phyloP scores from a whole-genome alignment of 164 flowering plant genomes.

The Euptelea pleiosperma region DNA sequence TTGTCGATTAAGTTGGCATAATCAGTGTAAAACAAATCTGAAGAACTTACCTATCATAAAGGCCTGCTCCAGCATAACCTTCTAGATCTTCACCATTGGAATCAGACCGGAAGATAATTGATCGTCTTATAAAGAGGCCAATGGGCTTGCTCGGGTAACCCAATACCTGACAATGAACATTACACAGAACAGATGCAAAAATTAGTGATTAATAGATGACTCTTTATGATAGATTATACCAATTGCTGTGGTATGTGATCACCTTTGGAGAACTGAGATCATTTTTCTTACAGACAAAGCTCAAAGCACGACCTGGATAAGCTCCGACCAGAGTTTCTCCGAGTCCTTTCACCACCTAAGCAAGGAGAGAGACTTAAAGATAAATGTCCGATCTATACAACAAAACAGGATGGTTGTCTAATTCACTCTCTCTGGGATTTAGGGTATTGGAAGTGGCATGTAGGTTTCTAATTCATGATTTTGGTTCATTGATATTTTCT shows the following conservation, averaged over 20 bases:
- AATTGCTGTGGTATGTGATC: not conserved
- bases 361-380: slow-evolving; percentile 2
- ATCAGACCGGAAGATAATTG: slow-evolving; percentile 93
- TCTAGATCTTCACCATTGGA: slow-evolving; percentile 98
- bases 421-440: no score
- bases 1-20: not conserved
- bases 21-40: not conserved
- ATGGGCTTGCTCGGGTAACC: slow-evolving; percentile 98
- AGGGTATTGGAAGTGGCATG: no score
- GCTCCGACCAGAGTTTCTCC: slow-evolving; percentile 99
- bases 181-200: not conserved
- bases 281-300: slow-evolving; percentile 79
- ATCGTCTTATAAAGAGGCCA: slow-evolving; percentile 81
- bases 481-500: no score
- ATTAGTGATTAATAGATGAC: not conserved
- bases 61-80: slow-evolving; percentile 99
- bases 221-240: not conserved
- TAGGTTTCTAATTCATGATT: no score
- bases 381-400: no score
- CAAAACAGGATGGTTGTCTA: no score
- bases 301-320: slow-evolving; percentile 96
- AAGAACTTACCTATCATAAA: slow-evolving; percentile 81
- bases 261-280: slow-evolving; percentile 79
- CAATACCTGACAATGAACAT: slow-evolving; percentile 47
- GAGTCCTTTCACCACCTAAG: slow-evolving; percentile 91